Base-by-base conservation (phyloP, 257 asterid genomes). In the Perilla frutescens region DNA sequence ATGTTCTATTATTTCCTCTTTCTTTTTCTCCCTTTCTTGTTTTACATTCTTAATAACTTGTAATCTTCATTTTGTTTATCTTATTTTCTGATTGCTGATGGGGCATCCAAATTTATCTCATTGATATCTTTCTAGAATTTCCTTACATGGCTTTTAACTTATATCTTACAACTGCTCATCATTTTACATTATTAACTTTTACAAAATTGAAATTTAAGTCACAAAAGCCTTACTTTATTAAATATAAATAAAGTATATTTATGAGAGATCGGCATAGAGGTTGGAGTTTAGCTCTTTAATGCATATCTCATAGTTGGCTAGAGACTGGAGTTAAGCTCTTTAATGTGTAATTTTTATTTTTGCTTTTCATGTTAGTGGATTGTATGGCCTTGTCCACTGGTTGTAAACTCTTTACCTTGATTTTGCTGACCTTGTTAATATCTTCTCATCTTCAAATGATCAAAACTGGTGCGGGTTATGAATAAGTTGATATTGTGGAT, bases 1-100 rank as follows among this genome's bases (percentile, higher is more conserved):
- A 68, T 70, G 43, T 76, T 76, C 60, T 48, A 47, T 71, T 51
- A 51, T 39, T 36, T 65, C 69, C 14, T 37, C 40, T 5, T 31
- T 58, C 45, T 47, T 1, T 39, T 77, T 49, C 34, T 48, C 15
- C 13, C 40, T 40, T n/a, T 57, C 20, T 53, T 8, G 13, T 54
- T 72, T 39, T 62, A 13, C 71, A n/a, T 68, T 75, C 49, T 48
- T 62, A 39, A 43, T 53, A 39, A 43, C 26, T 20, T 53, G 40
- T 32, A 36, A 34, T 58, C 49, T 63, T 40, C 5, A 13, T 1
- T 26, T 69, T 32, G 3, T 32, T 45, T 29, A 26, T 40, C 20
- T 34, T 58, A 8, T 57, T 74, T 74, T 62, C 62, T 7, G 20
- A 48, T 68, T 34, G 36, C 41, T 64, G 36, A 49, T 60, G 49